Evolutionary conservation across 2,329 filamentous ascomycete genomes (phyloP), one percentile per base, ranked within the genome.

Genomic region (Colletotrichum sublineola): DNA sequence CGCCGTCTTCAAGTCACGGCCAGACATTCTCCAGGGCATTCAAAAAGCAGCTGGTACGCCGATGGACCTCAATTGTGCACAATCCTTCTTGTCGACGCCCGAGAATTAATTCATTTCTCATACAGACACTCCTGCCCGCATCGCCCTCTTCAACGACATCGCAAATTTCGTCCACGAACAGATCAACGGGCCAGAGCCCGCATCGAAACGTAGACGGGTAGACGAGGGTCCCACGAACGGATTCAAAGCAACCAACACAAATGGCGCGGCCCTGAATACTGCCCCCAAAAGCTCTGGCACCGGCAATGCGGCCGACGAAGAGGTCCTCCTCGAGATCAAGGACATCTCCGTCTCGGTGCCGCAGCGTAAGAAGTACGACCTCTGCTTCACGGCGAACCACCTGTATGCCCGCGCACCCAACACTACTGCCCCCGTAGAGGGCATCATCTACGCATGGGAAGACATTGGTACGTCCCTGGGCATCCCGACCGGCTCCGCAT

Each of bases 281-380:
- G 75, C 64, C 46, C 62, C 67, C 20, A 68, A 77, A 53, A 77
- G 76, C 56, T 75, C 74, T 3, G 73, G 65, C 64, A 74, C 74
- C 42, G 80, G 80, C 33, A 84, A 84, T 62, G 84, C 86, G 0
- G 82, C 83, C 1, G 81, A 83, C 7, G 89, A 91, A 75, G 76
- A 83, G 8, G 81, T 91, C 0, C 80, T 91, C 36, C 82, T 92
- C 24, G 88, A 88, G 74, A 84, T 92, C 71, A 91, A 90, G 79
- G 91, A 92, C 56, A 90, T 93, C 29, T 92, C 90, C 0, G 84
- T 92, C n/a, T 88, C 89, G 0, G 85, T 92, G 5, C 91, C 91
- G 0, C 89, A 91, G 81, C 85, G 91, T 74, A 93, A 93, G 81
- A 93, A 92, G 80, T 90, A 90, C 75, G 89, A 90, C 74, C 79